phyloP scores from a whole-genome alignment of 257 asterid genomes.

The Solanum sitiens region DNA sequence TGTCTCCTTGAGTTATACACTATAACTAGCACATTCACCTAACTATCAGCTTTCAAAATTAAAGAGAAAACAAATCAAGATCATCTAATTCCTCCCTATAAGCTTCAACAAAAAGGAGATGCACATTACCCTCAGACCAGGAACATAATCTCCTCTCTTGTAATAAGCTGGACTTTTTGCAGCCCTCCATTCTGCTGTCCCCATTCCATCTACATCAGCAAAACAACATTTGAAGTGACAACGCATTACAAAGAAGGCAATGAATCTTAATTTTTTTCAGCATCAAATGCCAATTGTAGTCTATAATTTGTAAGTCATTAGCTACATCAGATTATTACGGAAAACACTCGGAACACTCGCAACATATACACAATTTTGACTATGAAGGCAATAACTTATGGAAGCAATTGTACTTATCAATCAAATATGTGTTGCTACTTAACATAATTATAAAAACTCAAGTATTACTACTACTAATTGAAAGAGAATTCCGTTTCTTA shows the following conservation, averaged over 20 bases:
- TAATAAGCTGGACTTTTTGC: slow-evolving; percentile 93
- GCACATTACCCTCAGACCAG: slow-evolving; percentile 69
- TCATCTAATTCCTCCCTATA: neutral
- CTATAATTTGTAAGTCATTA: neutral
- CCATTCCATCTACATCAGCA: slow-evolving; percentile 83
- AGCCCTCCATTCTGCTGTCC: slow-evolving; percentile 99
- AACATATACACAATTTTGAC: neutral
- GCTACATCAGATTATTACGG: neutral
- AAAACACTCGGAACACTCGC: neutral
- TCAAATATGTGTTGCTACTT: neutral
- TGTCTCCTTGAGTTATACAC: neutral
- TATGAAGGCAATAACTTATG: neutral
- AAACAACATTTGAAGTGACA: slow-evolving; percentile 1
- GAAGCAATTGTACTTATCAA: neutral
- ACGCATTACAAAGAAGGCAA: neutral
- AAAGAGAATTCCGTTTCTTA: slow-evolving; percentile 20
- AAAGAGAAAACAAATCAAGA: neutral
- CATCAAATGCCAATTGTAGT: neutral
- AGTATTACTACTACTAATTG: neutral
- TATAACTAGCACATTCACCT: neutral
- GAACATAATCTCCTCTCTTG: slow-evolving; percentile 99
- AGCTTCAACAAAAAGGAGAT: neutral
- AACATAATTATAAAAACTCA: neutral
- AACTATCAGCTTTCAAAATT: neutral
- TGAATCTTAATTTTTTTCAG: neutral